A percentile compares a stretch with the other conserved stretches of the same genome.
Conservation (phyloP, 2,329 filamentous ascomycete species). For the Penicillium sp. region DNA sequence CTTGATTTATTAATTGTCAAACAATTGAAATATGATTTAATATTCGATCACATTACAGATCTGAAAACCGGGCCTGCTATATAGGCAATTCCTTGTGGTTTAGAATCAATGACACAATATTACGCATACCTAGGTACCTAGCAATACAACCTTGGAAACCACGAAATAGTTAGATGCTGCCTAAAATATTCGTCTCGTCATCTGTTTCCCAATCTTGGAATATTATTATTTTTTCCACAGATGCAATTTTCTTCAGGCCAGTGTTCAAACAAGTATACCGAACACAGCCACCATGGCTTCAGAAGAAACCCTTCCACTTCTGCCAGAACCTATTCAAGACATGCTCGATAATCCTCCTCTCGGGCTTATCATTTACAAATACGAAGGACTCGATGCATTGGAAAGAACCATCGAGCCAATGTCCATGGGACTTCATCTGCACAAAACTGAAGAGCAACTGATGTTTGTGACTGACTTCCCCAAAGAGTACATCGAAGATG, state of each 20-base stretch:
- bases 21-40: too few species aligned
- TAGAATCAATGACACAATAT: too few species aligned
- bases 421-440: neutral
- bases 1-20: too few species aligned
- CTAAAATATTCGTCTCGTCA: neutral
- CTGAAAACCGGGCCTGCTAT: too few species aligned
- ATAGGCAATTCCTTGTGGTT: too few species aligned
- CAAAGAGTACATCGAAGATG: neutral
- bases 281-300: neutral
- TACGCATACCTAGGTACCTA: too few species aligned
- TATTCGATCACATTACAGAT: too few species aligned
- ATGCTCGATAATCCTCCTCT: neutral
- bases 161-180: too few species aligned
- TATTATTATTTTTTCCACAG: neutral
- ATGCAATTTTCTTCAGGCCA: neutral
- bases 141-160: too few species aligned
- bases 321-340: neutral
- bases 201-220: too few species aligned
- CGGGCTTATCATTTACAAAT: neutral
- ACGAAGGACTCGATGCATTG: neutral
- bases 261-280: neutral
- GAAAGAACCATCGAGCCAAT: neutral
- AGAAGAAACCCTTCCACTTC: neutral
- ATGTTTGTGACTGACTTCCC: neutral
- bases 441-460: neutral